Percentiles rank a stretch among this genome's conserved stretches.
These are phyloP conservation scores for Cyamopsis tetragonoloba DNA, from an alignment of 306 rosid species.

Conservation along the genomic window DNA sequence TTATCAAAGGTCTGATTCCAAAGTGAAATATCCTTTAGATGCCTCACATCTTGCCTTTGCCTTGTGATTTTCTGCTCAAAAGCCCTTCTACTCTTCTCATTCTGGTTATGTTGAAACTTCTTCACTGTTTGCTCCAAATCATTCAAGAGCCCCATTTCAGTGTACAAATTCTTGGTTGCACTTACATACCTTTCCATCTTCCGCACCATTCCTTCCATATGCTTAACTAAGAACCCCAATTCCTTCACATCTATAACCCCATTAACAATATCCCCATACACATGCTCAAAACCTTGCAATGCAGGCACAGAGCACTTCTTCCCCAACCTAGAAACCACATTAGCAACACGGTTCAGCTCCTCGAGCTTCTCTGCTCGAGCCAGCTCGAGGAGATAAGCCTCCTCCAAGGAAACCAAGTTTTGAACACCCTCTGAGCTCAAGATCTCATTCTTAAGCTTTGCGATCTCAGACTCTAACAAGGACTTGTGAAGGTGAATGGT, in stretches of 20 bases:
- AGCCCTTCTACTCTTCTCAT: slow-evolving; percentile 70
- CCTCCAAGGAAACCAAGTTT: slow-evolving; percentile 71
- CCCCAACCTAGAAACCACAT: slow-evolving; percentile 83
- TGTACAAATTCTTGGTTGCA: slow-evolving; percentile 71
- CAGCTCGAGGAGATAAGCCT: slow-evolving; percentile 69
- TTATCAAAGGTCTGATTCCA: slow-evolving; percentile 92
- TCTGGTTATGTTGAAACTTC: slow-evolving; percentile 79
- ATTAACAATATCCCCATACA: slow-evolving; percentile 64
- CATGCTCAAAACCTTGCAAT: slow-evolving; percentile 94
- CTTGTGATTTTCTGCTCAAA: slow-evolving; percentile 80
- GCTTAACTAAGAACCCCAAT: slow-evolving; percentile 87
- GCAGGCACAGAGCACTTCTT: slow-evolving; percentile 82
- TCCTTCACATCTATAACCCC: slow-evolving; percentile 81
- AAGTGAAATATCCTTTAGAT: slow-evolving; percentile 73
- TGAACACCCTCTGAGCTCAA: slow-evolving; percentile 65
- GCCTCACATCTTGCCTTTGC: slow-evolving; percentile 88
- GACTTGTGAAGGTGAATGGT: slow-evolving; percentile 74
- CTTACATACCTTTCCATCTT: slow-evolving; percentile 89
- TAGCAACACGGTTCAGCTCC: slow-evolving; percentile 76
- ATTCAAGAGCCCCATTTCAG: slow-evolving; percentile 85
- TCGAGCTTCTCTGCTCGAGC: slow-evolving; percentile 83
- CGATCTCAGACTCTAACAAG: slow-evolving; percentile 66
- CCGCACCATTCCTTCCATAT: slow-evolving; percentile 94
- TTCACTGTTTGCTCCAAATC: slow-evolving; percentile 76
- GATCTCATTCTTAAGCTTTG: slow-evolving; percentile 77